Evolutionary conservation across 1,139 yeast genomes (phyloP).

Genomic region (Pichia sp.): DNA sequence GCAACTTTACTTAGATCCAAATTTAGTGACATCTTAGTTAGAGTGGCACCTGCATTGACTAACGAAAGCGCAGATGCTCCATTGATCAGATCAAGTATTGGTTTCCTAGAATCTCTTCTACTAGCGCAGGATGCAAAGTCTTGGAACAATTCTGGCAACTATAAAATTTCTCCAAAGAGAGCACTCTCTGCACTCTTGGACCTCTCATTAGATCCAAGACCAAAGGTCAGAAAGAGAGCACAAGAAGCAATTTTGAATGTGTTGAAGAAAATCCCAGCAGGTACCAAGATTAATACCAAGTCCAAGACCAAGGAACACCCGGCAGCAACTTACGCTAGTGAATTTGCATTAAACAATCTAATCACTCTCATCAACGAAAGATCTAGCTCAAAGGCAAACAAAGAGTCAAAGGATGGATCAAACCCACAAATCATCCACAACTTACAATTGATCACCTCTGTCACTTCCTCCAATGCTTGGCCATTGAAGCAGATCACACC

Average conservation of each 20-base stretch:
- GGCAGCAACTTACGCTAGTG: slow-evolving; percentile 65
- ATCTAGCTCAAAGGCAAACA: slow-evolving; percentile 5
- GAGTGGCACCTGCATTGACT: slow-evolving; percentile 75
- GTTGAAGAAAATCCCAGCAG: slow-evolving; percentile 55
- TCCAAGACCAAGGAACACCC: slow-evolving; percentile 69
- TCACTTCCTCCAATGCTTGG: slow-evolving; percentile 76
- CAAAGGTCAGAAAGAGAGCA: slow-evolving; percentile 94
- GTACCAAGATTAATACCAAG: slow-evolving; percentile 29
- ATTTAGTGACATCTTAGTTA: slow-evolving; percentile 70
- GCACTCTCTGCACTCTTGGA: slow-evolving; percentile 78
- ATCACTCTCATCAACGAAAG: slow-evolving; percentile 38
- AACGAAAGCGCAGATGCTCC: slow-evolving; percentile 75
- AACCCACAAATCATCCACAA: slow-evolving; percentile 64
- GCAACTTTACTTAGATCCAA: slow-evolving; percentile 59
- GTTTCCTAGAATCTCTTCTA: slow-evolving; percentile 73
- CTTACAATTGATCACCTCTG: slow-evolving; percentile 63
- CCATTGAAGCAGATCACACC: slow-evolving; percentile 62
- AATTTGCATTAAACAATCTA: slow-evolving; percentile 52
- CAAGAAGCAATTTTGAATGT: slow-evolving; percentile 71
- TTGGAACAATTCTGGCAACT: slow-evolving; percentile 51
- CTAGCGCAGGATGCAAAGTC: slow-evolving; percentile 73
- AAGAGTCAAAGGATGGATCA: slow-evolving; percentile 25
- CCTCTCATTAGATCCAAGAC: slow-evolving; percentile 79
- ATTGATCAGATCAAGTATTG: slow-evolving; percentile 73
- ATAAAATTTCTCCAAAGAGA: slow-evolving; percentile 67